Conservation (phyloP, 225 moss, liverwort and hornwort species). For the Pseudoscleropodium purum region DNA sequence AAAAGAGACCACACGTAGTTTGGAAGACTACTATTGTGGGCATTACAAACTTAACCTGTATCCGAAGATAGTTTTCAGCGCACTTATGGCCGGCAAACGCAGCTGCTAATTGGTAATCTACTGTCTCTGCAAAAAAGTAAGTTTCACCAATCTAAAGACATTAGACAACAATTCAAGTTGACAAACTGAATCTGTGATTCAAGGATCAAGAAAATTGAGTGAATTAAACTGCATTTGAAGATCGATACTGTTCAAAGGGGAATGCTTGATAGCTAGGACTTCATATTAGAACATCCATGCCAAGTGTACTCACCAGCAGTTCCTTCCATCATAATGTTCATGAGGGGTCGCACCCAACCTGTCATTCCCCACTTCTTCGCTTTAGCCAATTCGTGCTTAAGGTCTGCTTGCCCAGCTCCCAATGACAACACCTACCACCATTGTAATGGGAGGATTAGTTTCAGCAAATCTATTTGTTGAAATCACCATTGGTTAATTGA, state of each 20-base stretch:
- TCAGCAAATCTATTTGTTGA: background rate
- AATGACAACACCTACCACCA: conserved; percentile 64
- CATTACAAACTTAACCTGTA: conserved; percentile 49
- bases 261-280: background rate
- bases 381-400: conserved; percentile 51
- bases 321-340: conserved; percentile 97
- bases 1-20: background rate
- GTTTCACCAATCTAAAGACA: background rate
- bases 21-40: background rate
- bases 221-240: background rate
- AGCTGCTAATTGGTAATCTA: conserved; percentile 91
- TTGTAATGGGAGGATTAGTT: background rate
- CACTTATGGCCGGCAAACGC: conserved; percentile 92
- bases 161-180: background rate
- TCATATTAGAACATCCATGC: background rate
- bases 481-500: background rate
- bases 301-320: conserved; percentile 54
- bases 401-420: conserved; percentile 87
- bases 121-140: conserved; percentile 51
- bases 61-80: conserved; percentile 79
- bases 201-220: background rate
- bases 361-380: conserved; percentile 93
- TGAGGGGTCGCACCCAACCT: conserved; percentile 83
- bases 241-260: background rate
- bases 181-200: background rate